These are phyloP conservation scores for Exophiala lecanii-corni DNA, from an alignment of 2,329 filamentous ascomycete genomes.

Conservation along the genomic window DNA sequence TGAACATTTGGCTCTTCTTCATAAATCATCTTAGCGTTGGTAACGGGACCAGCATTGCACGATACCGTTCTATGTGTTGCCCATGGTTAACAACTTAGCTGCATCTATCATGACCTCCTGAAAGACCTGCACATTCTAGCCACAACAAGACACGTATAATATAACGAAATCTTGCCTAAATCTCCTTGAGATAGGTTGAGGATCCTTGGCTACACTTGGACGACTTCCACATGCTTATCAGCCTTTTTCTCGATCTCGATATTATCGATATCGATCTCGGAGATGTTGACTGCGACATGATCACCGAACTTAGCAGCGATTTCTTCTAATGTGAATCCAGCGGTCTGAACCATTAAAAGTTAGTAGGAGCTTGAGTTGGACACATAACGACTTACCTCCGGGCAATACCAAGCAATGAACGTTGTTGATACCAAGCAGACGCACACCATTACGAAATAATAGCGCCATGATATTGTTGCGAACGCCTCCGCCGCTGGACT, in stretches of 20 bases:
- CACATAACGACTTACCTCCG: slow-evolving; percentile 1
- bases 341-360: slow-evolving; percentile 23
- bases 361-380: not conserved
- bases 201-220: too few relatives aligned
- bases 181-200: too few relatives aligned
- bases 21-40: too few relatives aligned
- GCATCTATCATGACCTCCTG: too few relatives aligned
- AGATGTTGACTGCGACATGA: slow-evolving; percentile 27
- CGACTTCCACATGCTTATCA: slow-evolving; percentile 2
- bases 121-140: too few relatives aligned
- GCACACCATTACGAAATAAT: slow-evolving; percentile 28
- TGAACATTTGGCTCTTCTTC: too few relatives aligned
- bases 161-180: too few relatives aligned
- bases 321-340: slow-evolving; percentile 31
- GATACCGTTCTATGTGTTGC: too few relatives aligned
- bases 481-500: slow-evolving; percentile 24
- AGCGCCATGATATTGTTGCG: slow-evolving; percentile 31
- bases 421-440: not conserved
- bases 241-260: slow-evolving; percentile 5
- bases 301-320: slow-evolving; percentile 32
- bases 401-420: slow-evolving; percentile 5
- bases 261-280: slow-evolving; percentile 7
- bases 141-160: too few relatives aligned
- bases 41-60: too few relatives aligned
- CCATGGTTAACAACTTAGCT: too few relatives aligned